Percentiles rank a stretch among this genome's conserved stretches.
Conservation (phyloP, 2,329 filamentous ascomycete species). For the Claviceps pusilla region DNA sequence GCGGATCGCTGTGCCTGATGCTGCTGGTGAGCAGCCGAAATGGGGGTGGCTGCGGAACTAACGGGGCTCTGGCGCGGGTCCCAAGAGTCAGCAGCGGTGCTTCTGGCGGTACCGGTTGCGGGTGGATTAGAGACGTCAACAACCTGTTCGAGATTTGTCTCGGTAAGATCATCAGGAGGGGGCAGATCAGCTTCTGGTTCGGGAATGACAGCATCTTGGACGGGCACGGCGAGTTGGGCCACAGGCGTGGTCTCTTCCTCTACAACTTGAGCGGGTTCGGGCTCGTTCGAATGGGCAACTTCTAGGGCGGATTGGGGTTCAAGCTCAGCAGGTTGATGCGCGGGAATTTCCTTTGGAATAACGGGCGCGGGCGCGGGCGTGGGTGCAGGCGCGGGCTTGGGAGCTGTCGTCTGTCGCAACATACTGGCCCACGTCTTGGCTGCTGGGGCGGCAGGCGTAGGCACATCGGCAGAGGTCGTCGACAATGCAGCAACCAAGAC, state of each 20-base stretch:
- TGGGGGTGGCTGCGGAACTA: constrained; percentile 50
- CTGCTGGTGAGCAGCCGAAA: constrained; percentile 48
- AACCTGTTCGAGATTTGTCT: constrained; percentile 83
- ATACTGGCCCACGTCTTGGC: constrained; percentile 63
- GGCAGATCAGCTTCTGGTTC: constrained; percentile 42
- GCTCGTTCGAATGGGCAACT: constrained; percentile 16
- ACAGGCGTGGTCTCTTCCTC: constrained; percentile 22
- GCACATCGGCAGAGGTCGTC: constrained; percentile 21
- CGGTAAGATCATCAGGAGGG: constrained; percentile 69
- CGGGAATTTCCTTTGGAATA: constrained; percentile 9
- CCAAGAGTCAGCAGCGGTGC: constrained; percentile 76
- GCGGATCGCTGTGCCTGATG: constrained; percentile 38
- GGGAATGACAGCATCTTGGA: constrained; percentile 16
- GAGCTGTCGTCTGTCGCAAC: constrained; percentile 44
- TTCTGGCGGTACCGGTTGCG: constrained; percentile 69
- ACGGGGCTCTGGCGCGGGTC: constrained; percentile 49
- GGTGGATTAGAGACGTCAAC: constrained; percentile 66
- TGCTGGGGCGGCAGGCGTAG: constrained; percentile 24
- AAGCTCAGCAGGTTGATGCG: constrained; percentile 25
- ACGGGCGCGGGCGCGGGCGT: constrained; percentile 35
- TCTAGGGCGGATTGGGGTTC: constrained; percentile 24
- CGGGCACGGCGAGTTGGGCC: constrained; percentile 16
- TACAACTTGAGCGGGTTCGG: constrained; percentile 20
- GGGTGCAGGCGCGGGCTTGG: constrained; percentile 38
- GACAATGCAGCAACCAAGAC: constrained; percentile 17